Base-by-base conservation (phyloP, 805 yeast genomes). In the Monosporozyma aerobia region DNA sequence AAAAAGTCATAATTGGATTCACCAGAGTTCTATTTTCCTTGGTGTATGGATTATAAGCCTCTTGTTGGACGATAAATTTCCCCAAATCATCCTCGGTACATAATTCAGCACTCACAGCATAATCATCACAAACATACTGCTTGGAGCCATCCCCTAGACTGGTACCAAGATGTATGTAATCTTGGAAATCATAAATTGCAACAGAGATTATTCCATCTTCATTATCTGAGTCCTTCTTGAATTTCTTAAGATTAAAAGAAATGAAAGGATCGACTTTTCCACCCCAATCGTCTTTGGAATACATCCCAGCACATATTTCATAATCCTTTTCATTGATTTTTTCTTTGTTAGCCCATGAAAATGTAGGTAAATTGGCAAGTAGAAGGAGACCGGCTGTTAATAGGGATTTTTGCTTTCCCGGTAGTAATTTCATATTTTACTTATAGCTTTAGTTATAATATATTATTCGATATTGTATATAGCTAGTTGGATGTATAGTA, bases 261-360 rank as follows among this genome's bases (percentile, higher is more conserved):
- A 79, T 80, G 67, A 69, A 77, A 5, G 95, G 90, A 54, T 80
- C 83, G 9, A 73, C 69, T 27, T 77, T 74, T 37, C 99, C 99
- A 48, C 89, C 85, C 90, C 95, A 87, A 63, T 90, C 95, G 47
- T 80, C 74, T 60, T 82, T 83, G 52, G 90, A 79, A 70, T 92
- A 92, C 82, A 92, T 85, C 37, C 99, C 99, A 4, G 90, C 77
- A 67, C 99, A 92, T 27, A 80, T 80, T 62, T 87, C 94, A 16
- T 83, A 74, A 48, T 78, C 70, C 10, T 62, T 69, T 14, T 77
- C 67, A 47, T 77, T 76, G 57, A 88, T 74, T 27, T 63, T 63
- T 32, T 77, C 84, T 62, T 71, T 68, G 57, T 73, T 73, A 25
- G 73, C 76, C 22, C 29, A 16, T 4, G 56, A 63, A 32, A 60